Evolutionary conservation across 768 basidiomycete species (phyloP), one percentile per base, ranked within the genome.

Genomic region (Termitomyces eurrhizus): DNA sequence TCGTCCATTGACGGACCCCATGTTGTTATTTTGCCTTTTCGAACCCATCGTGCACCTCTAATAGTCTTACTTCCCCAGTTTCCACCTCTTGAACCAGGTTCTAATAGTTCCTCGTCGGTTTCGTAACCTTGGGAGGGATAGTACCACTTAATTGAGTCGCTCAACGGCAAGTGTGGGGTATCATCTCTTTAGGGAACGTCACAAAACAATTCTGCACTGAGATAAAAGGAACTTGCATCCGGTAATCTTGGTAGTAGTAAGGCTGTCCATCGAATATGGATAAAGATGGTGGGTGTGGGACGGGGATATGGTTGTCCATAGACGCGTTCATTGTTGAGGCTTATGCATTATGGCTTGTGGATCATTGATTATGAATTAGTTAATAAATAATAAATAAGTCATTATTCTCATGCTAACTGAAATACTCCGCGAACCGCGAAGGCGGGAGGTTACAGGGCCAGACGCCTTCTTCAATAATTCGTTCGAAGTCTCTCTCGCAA

Each of bases 1-100:
- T 93, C 91, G 39, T 91, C 91, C 77, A 86, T 84, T 52, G 83
- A 82, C 24, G 92, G 91, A 33, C 90, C 91, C 93, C 93, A 95
- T 14, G 87, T 78, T 33, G 85, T 83, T 61, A 93, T 84, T 73
- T 95, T 94, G 50, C 92, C 90, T 69, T 80, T 83, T 18, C 92
- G 83, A 52, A 90, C 80, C 92, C 92, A 94, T 68, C 92, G 80
- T 21, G 90, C 84, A n/a, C 86, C 87, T 69, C 85, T 85, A 60
- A 80, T 73, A 11, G 80, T 82, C 74, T 95, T 95, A 61, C 86
- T 83, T 3, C 93, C 93, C 91, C 93, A 94, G 65, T 95, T 95
- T 39, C 93, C 89, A 48, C 79, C 76, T 13, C 77, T 78, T 44
- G 80, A 73, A 36, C 79, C 77, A 57, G 78, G 72, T 55, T 73